Percentiles rank a stretch among this genome's conserved stretches.
Evolutionary conservation across 2,329 filamentous ascomycete species (phyloP).

Genomic region (Fusarium subtropicale): DNA sequence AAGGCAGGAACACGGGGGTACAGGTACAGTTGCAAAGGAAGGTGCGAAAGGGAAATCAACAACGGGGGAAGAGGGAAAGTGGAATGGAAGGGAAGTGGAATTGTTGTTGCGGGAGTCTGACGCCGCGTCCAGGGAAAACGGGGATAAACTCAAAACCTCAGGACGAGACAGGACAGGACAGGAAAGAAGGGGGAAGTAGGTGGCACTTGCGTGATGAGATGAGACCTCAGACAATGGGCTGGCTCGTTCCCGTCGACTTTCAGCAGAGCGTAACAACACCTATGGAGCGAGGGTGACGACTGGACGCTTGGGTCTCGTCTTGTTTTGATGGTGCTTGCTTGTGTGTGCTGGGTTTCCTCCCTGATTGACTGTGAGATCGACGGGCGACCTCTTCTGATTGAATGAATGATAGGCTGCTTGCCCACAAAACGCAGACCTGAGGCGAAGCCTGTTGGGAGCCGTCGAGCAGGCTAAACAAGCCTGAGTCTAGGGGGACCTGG

Average conservation of each 20-base stretch:
- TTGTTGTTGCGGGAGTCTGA: constrained; percentile 49
- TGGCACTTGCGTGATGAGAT: constrained; percentile 33
- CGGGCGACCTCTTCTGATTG: constrained; percentile 35
- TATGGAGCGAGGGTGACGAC: constrained; percentile 13
- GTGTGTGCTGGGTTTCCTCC: constrained; percentile 37
- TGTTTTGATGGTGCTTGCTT: constrained; percentile 33
- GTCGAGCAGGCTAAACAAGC: constrained; percentile 33
- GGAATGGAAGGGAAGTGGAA: constrained; percentile 44
- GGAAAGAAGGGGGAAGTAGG: constrained; percentile 36
- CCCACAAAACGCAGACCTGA: constrained; percentile 43
- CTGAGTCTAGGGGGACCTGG: constrained; percentile 10
- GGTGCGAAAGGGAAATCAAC: constrained; percentile 43
- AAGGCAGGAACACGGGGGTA: constrained; percentile 28
- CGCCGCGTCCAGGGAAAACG: constrained; percentile 40
- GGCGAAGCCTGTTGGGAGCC: constrained; percentile 43
- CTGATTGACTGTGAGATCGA: constrained; percentile 41
- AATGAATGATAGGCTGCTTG: constrained; percentile 31
- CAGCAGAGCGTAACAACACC: not conserved
- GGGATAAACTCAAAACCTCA: constrained; percentile 45
- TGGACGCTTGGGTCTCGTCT: constrained; percentile 35
- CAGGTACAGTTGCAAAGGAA: constrained; percentile 43
- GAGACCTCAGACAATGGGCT: not conserved
- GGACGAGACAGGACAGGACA: constrained; percentile 26
- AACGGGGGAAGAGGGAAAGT: constrained; percentile 37
- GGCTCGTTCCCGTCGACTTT: constrained; percentile 5